Base-by-base conservation (phyloP, 208 protist genomes). In the Borovskyia barvae region DNA sequence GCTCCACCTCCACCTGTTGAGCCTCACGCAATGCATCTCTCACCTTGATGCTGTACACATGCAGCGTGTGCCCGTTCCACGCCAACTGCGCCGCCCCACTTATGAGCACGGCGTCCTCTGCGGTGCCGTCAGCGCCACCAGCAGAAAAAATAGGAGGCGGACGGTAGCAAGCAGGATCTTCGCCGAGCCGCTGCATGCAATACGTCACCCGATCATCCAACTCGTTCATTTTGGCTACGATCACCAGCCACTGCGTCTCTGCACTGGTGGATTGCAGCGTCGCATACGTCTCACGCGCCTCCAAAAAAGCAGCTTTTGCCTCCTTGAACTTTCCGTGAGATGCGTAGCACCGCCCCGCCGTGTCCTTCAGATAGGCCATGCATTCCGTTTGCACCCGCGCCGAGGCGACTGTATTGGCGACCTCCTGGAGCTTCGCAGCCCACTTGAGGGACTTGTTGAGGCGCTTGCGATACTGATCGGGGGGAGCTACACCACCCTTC, bases 391-490 rank as follows among this genome's bases (percentile, higher is more conserved):
- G 41, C 26, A 90, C 57, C 6, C 86, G 75, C 33, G 67, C 47
- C 8, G 69, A 60, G n/a, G 71, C 84, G 1, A 90, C 87, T 14
- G 65, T 71, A 22, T 53, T 50, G 24, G 80, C 81, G 25, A 92
- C 68, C 20, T 43, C 53, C 2, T 42, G 25, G 53, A 92, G 59
- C 72, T 90, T 83, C 32, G 66, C n/a, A 0, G 77, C 77, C 85
- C 84, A 94, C 53, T 86, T 82, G 4, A 87, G 79, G 4, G 84
- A 78, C 72, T 94, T 94, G 65, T 94, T 94, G 24, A 94, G 73
- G 0, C 82, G 72, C 77, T 94, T 94, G 61, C 84, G 81, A 72
- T 82, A 84, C 54, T 87, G 80, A 28, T 68, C 71, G 8, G 33
- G 47, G 0, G 84, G 84, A 19, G 84, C 69, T 12, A 87, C 40